phyloP scores from a whole-genome alignment of 2,329 filamentous ascomycete genomes.

The Alternaria metachromatica region DNA sequence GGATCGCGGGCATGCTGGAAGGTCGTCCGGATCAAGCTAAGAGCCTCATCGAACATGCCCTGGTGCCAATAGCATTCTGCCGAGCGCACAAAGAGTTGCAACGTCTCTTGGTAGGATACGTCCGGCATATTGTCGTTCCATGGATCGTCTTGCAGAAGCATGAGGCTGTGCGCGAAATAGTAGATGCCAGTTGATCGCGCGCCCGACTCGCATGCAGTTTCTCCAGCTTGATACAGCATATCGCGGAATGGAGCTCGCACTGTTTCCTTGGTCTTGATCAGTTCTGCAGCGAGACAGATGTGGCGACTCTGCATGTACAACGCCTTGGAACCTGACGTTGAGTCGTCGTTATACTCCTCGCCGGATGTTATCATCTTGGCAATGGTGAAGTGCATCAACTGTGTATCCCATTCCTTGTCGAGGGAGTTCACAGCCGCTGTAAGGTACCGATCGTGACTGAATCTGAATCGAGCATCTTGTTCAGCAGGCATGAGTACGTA shows the following conservation, averaged over 20 bases:
- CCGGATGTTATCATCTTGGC: constrained; percentile 81
- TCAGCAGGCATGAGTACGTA: constrained; percentile 84
- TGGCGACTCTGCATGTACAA: constrained; percentile 80
- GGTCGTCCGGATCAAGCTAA: constrained; percentile 71
- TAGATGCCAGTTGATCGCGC: constrained; percentile 81
- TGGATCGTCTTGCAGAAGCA: constrained; percentile 77
- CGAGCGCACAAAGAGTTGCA: constrained; percentile 72
- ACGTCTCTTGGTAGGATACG: constrained; percentile 83
- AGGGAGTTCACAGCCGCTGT: constrained; percentile 69
- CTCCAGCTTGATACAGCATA: constrained; percentile 79
- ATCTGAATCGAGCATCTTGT: constrained; percentile 83
- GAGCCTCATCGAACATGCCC: constrained; percentile 71
- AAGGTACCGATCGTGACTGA: constrained; percentile 86
- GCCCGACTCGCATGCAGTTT: constrained; percentile 79
- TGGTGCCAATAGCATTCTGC: constrained; percentile 86
- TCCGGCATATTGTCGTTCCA: constrained; percentile 77
- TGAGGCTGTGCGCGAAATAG: constrained; percentile 79
- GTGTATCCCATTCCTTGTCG: constrained; percentile 63
- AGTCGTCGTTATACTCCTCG: constrained; percentile 62
- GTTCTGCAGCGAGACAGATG: constrained; percentile 76
- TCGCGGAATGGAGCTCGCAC: constrained; percentile 72
- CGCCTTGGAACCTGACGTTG: constrained; percentile 54
- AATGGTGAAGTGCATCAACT: constrained; percentile 85
- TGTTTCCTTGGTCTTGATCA: constrained; percentile 72
- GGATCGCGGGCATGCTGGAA: constrained; percentile 73